Evolutionary conservation across 2,329 filamentous ascomycete genomes (phyloP).

Genomic region (Cercospora janseana): DNA sequence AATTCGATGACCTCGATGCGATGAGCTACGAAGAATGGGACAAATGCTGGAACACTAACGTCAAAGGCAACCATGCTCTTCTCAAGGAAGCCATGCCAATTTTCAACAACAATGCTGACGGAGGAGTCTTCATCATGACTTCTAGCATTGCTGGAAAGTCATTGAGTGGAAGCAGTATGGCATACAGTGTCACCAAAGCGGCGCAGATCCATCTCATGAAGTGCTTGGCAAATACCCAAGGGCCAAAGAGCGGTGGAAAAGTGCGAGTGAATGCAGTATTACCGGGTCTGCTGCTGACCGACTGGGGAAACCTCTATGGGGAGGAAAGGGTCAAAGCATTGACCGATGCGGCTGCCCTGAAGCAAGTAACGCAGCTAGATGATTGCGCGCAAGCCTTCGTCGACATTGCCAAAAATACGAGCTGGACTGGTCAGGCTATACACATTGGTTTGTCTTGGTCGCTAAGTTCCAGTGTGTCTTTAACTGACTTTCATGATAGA

Average conservation of each 20-base stretch:
- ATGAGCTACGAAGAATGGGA: conserved; percentile 63
- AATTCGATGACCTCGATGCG: conserved; percentile 58
- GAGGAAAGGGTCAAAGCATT: conserved; percentile 56
- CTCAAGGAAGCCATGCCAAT: conserved; percentile 50
- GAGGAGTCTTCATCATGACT: conserved; percentile 63
- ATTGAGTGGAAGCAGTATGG: conserved; percentile 59
- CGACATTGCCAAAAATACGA: conserved; percentile 55
- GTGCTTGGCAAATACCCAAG: conserved; percentile 61
- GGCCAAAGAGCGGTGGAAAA: conserved; percentile 46
- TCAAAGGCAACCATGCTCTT: conserved; percentile 43
- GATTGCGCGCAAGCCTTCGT: conserved; percentile 58
- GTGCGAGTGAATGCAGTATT: conserved; percentile 63
- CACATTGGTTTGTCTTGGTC: conserved; percentile 40
- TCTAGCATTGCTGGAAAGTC: conserved; percentile 57
- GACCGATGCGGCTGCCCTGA: conserved; percentile 58
- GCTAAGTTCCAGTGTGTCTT: too few species aligned
- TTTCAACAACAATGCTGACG: conserved; percentile 61
- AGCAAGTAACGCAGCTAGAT: conserved; percentile 54
- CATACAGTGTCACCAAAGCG: conserved; percentile 75
- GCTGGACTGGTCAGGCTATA: conserved; percentile 49
- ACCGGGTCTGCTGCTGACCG: conserved; percentile 64
- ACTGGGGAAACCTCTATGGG: conserved; percentile 55
- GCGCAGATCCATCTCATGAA: conserved; percentile 68
- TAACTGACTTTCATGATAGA: conserved; percentile 5
- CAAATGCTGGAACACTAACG: conserved; percentile 64